phyloP scores from a whole-genome alignment of 257 asterid species.

The Solanum sejunctum region DNA sequence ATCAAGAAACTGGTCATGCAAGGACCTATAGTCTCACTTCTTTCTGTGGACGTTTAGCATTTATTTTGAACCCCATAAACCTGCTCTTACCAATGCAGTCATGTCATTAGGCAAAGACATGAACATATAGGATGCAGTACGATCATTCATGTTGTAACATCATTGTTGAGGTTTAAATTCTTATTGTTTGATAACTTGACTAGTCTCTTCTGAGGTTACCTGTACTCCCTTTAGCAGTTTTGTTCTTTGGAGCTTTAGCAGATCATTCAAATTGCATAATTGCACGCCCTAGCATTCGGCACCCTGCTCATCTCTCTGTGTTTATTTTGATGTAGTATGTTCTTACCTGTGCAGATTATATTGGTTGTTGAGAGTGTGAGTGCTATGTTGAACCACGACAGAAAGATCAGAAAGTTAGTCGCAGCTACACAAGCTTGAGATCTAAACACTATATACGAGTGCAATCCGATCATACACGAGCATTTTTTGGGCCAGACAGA shows the following conservation, averaged over 20 bases:
- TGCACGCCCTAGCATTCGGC: not conserved
- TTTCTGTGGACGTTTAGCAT: not conserved
- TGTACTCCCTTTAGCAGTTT: not conserved
- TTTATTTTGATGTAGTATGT: not conserved
- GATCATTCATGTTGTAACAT: not conserved
- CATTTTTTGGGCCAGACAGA: not conserved
- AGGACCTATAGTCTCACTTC: not conserved
- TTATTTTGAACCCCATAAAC: not conserved
- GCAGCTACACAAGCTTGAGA: conserved; percentile 17
- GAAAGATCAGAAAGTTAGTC: conserved; percentile 56
- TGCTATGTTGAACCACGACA: conserved; percentile 75
- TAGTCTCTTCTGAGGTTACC: not conserved
- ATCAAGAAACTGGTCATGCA: not conserved
- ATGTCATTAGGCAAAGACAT: not conserved
- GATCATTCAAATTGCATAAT: not conserved
- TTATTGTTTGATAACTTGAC: not conserved
- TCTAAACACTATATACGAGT: not conserved
- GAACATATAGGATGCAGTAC: not conserved
- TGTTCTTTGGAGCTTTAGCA: not conserved
- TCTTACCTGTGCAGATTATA: conserved; percentile 36
- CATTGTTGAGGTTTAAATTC: not conserved
- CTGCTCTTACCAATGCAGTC: not conserved
- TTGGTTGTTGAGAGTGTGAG: conserved; percentile 85
- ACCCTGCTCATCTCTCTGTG: not conserved
- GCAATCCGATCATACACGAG: not conserved